A percentile compares a stretch with the other conserved stretches of the same genome.
Evolutionary conservation across 805 yeast species (phyloP).

Genomic region (Wickerhamomyces subpelliculosus): DNA sequence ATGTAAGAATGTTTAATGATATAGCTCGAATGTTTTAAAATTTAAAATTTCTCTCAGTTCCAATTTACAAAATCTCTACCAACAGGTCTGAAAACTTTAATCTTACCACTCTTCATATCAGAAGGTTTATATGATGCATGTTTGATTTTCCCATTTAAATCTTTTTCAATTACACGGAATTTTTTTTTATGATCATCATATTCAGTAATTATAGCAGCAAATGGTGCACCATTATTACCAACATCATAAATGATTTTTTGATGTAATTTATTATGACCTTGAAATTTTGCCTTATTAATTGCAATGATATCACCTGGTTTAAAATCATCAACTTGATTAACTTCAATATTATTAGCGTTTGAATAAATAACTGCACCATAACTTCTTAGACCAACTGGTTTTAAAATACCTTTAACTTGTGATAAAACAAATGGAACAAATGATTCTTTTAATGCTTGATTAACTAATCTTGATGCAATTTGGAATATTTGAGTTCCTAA

Average conservation of each 20-base stretch:
- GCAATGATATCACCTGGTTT: conserved; percentile 82
- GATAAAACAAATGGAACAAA: conserved; percentile 31
- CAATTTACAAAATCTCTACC: conserved; percentile 71
- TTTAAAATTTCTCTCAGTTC: conserved; percentile 34
- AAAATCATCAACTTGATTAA: conserved; percentile 52
- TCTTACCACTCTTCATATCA: conserved; percentile 72
- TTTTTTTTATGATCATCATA: conserved; percentile 70
- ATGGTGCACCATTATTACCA: conserved; percentile 50
- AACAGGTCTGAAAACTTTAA: conserved; percentile 74
- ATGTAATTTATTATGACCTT: conserved; percentile 50
- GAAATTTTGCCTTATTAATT: conserved; percentile 68
- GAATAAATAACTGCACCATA: conserved; percentile 70
- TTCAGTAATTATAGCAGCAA: conserved; percentile 57
- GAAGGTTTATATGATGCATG: conserved; percentile 58
- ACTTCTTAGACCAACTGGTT: conserved; percentile 57
- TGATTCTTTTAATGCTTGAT: conserved; percentile 17
- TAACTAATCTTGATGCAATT: conserved; percentile 32
- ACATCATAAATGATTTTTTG: conserved; percentile 51
- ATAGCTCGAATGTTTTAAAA: too few species aligned
- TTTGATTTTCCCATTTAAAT: conserved; percentile 41
- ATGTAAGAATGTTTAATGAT: too few species aligned
- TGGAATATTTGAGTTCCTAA: conserved; percentile 47
- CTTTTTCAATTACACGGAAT: conserved; percentile 59
- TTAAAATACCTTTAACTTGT: conserved; percentile 37
- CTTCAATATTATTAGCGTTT: conserved; percentile 41